These are phyloP conservation scores for Fusarium hostae DNA, from an alignment of 2,329 filamentous ascomycete genomes.

Conservation along the genomic window DNA sequence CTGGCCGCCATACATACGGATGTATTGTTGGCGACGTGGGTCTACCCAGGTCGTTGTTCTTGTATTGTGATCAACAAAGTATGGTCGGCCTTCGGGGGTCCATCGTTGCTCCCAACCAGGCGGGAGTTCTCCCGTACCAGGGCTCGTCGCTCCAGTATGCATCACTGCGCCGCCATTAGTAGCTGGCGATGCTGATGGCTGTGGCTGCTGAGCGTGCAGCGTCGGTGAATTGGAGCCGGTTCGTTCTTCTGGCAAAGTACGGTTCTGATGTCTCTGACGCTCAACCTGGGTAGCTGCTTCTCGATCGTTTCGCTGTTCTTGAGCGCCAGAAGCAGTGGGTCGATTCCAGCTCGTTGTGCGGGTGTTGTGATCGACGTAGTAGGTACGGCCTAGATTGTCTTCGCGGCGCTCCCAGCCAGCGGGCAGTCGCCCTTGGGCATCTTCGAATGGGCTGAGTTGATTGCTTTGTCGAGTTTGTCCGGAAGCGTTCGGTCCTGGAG, in stretches of 20 bases:
- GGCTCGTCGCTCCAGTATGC: constrained; percentile 91
- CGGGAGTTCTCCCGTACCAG: constrained; percentile 93
- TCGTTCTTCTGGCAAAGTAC: constrained; percentile 93
- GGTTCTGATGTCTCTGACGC: constrained; percentile 91
- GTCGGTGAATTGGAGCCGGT: constrained; percentile 94
- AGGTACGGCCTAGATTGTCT: constrained; percentile 93
- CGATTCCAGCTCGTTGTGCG: constrained; percentile 96
- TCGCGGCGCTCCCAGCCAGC: constrained; percentile 96
- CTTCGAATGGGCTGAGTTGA: constrained; percentile 89
- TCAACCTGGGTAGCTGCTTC: constrained; percentile 94
- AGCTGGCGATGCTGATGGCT: constrained; percentile 50
- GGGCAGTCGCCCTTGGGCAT: constrained; percentile 91
- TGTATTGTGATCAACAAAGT: constrained; percentile 99
- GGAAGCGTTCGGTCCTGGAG: constrained; percentile 47
- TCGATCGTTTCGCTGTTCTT: constrained; percentile 76
- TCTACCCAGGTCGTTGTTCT: constrained; percentile 99
- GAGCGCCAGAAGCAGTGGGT: constrained; percentile 81
- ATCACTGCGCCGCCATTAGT: constrained; percentile 79
- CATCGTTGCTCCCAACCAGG: constrained; percentile 96
- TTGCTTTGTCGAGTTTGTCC: constrained; percentile 49
- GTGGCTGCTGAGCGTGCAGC: constrained; percentile 65
- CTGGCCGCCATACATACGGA: constrained; percentile 93
- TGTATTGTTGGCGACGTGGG: constrained; percentile 95
- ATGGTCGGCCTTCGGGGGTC: constrained; percentile 92
- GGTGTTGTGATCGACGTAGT: constrained; percentile 98